Base-by-base conservation (phyloP, 164 flowering plant species). In the Litsea cubeba region DNA sequence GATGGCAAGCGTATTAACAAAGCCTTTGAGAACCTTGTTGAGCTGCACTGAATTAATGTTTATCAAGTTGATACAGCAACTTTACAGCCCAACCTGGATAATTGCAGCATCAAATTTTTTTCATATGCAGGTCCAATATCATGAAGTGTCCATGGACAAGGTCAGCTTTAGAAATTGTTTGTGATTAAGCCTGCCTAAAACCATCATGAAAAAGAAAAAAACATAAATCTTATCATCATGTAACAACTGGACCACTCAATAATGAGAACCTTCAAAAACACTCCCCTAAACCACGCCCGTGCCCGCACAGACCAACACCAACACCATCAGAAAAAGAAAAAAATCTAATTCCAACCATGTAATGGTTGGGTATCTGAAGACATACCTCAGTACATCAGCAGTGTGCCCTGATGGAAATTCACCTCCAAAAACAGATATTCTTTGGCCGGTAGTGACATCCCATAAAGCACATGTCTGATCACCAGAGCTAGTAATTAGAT, bases 391-490 rank as follows among this genome's bases (percentile, higher is more conserved):
- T 49, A 95, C 97, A 83, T 95, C 99, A 76, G 90, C 86, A 77
- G 93, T 88, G 74, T 95, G 99, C 30, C 99, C 97, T 58, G 92
- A 93, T 74, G 94, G 98, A 83, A 93, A 93, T 84, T 95, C 97
- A 76, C 99, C 99, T 69, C 99, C 97, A 83, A 95, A 95, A 72
- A 91, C 93, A 68, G 98, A 95, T 67, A 95, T 86, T 76, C 92
- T 85, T 24, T 88, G 89, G 40, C 99, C 99, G 0, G 98, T 93
- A 69, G 94, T 85, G 70, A 91, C 87, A 85, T 95, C 99, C 99
- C 99, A 95, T 69, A 93, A 83, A 72, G 91, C 86, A 81, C 99
- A 95, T 22, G 99, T 95, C 75, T 88, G 97, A 73, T 95, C 99
- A 81, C 97, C 98, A 49, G 99, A 95, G 72, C 98, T 80, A 14